Conservation (phyloP, 163 green algal species). For the Coccomyxa subellipsoidea region DNA sequence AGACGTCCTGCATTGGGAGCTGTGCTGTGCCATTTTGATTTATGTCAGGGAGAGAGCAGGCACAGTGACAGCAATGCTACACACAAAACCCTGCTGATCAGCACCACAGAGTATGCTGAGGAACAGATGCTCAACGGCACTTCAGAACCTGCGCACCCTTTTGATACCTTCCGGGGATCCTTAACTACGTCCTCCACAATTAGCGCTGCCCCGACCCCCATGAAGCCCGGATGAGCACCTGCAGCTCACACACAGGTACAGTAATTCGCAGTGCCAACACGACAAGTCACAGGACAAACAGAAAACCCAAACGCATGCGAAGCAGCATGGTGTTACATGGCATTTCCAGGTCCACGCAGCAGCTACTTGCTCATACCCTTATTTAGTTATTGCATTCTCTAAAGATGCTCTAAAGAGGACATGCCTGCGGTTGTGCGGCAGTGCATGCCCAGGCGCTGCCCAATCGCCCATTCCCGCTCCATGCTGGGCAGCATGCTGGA, state of each 20-base stretch:
- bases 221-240: neutral
- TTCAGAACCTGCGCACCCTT: no score
- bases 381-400: no score
- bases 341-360: no score
- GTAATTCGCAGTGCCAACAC: neutral
- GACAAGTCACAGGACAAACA: neutral
- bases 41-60: no score
- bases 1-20: neutral
- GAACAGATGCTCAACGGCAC: no score
- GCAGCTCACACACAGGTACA: neutral
- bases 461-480: neutral
- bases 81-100: no score
- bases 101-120: no score
- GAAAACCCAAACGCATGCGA: neutral
- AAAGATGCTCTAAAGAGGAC: neutral
- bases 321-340: neutral
- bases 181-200: neutral
- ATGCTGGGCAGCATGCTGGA: conserved; percentile 2
- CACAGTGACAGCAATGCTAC: no score
- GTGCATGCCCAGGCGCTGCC: neutral
- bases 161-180: neutral
- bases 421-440: neutral
- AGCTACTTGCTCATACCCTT: no score
- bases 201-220: neutral
- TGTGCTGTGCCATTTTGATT: no score